These are phyloP conservation scores for Smittium culicis DNA, from an alignment of 371 early-diverging fungal genomes.

Conservation along the genomic window DNA sequence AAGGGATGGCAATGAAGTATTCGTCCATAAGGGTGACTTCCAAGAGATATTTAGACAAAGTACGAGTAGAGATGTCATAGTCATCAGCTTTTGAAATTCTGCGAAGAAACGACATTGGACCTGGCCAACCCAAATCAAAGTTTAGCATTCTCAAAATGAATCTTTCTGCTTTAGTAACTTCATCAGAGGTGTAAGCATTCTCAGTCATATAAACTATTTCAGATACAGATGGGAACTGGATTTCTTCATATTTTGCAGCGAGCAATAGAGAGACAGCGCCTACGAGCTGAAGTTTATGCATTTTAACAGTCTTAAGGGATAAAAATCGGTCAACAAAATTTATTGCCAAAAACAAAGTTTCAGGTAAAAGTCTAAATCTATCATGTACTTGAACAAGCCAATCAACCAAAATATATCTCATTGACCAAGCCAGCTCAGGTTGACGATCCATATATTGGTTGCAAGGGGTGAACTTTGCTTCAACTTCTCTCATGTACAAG, in stretches of 20 bases:
- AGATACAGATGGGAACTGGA: no score
- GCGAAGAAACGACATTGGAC: constrained; percentile 79
- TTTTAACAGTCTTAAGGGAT: no score
- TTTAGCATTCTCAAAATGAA: constrained; percentile 71
- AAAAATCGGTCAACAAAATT: no score
- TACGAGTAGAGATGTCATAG: no score
- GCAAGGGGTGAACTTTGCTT: constrained; percentile 54
- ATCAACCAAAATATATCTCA: constrained; percentile 79
- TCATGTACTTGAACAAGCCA: constrained; percentile 91
- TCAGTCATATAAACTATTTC: no score
- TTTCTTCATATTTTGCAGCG: no score
- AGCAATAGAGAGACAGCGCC: constrained; percentile 95
- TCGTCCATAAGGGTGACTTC: constrained; percentile 86
- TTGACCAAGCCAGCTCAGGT: constrained; percentile 73
- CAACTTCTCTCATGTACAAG: constrained; percentile 60
- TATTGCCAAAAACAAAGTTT: constrained; percentile 88
- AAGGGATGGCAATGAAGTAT: constrained; percentile 54
- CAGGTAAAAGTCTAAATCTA: no score
- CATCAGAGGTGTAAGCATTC: constrained; percentile 68
- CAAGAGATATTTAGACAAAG: constrained; percentile 90
- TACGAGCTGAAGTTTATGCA: no score
- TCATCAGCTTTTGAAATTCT: constrained; percentile 72
- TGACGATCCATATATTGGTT: constrained; percentile 67
- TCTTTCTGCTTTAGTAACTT: constrained; percentile 76
- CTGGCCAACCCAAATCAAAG: constrained; percentile 73